Conservation (phyloP, 2,329 filamentous ascomycete species). For the Stachybotrys echinatus region DNA sequence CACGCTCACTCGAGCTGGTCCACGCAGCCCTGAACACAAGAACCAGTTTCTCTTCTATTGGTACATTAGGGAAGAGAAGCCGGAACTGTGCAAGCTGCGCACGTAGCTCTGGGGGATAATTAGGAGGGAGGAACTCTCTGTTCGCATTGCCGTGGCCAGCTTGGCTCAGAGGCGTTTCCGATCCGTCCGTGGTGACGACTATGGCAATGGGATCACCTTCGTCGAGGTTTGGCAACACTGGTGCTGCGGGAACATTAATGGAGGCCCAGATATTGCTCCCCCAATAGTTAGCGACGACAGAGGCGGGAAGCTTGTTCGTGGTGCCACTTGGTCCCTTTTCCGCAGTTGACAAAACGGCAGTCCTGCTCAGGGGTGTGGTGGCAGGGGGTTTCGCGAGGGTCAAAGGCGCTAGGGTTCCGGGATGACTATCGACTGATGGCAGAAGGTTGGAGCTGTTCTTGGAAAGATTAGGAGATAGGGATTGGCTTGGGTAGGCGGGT, state of each 20-base stretch:
- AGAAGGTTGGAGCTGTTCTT: conserved; percentile 23
- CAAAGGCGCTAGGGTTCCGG: conserved; percentile 68
- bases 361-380: conserved; percentile 79
- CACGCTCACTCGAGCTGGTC: conserved; percentile 46
- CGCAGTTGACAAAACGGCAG: conserved; percentile 73
- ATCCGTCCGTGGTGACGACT: conserved; percentile 25
- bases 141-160: conserved; percentile 22
- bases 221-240: conserved; percentile 23
- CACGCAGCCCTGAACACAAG: conserved; percentile 92
- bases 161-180: conserved; percentile 20
- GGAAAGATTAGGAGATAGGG: conserved; percentile 19
- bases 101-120: conserved; percentile 77
- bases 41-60: conserved; percentile 73
- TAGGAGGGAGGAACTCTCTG: conserved; percentile 58
- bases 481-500: conserved; percentile 47
- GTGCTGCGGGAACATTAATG: conserved; percentile 19
- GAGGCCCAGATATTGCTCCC: conserved; percentile 73
- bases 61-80: conserved; percentile 79
- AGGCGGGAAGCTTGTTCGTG: conserved; percentile 66
- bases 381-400: conserved; percentile 81
- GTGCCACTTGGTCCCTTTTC: conserved; percentile 61
- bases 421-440: conserved; percentile 37
- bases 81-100: conserved; percentile 92
- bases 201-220: conserved; percentile 37
- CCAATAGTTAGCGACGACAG: conserved; percentile 91